Conservation (phyloP, 2,329 filamentous ascomycete species). For the Diaporthe batatas region DNA sequence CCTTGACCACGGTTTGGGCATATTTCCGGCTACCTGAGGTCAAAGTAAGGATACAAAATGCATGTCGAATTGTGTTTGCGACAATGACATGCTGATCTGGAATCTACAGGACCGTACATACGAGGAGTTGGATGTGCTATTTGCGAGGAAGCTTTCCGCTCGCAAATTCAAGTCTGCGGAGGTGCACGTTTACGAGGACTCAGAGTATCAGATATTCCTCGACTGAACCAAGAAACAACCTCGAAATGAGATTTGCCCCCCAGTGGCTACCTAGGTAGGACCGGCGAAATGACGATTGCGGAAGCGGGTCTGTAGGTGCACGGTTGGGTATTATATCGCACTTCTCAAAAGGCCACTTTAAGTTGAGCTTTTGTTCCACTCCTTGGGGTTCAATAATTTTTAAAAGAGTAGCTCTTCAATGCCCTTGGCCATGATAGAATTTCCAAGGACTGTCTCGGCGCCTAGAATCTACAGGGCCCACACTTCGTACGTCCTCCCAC, state of each 20-base stretch:
- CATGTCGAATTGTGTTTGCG: neutral
- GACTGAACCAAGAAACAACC: neutral
- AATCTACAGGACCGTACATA: constrained; percentile 21
- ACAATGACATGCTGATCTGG: neutral
- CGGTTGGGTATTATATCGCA: too few species aligned
- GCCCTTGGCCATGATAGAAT: neutral
- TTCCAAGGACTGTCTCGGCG: neutral
- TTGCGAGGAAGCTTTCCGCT: constrained; percentile 31
- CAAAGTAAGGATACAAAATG: neutral
- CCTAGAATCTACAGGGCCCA: too few species aligned
- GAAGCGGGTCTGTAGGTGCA: neutral
- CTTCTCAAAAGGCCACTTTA: too few species aligned
- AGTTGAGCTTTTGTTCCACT: too few species aligned
- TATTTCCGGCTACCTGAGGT: constrained; percentile 64
- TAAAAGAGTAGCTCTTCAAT: neutral
- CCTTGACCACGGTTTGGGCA: constrained; percentile 61
- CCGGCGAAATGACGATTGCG: neutral
- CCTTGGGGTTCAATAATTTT: too few species aligned
- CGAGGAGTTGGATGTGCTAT: constrained; percentile 34
- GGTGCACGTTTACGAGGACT: constrained; percentile 36
- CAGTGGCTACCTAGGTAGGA: too few species aligned
- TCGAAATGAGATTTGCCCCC: neutral
- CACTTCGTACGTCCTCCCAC: too few species aligned
- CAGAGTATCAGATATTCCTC: constrained; percentile 34
- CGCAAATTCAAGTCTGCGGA: constrained; percentile 36